Conservation (phyloP, 2,329 filamentous ascomycete species). For the Orbilia blumenaviensis region DNA sequence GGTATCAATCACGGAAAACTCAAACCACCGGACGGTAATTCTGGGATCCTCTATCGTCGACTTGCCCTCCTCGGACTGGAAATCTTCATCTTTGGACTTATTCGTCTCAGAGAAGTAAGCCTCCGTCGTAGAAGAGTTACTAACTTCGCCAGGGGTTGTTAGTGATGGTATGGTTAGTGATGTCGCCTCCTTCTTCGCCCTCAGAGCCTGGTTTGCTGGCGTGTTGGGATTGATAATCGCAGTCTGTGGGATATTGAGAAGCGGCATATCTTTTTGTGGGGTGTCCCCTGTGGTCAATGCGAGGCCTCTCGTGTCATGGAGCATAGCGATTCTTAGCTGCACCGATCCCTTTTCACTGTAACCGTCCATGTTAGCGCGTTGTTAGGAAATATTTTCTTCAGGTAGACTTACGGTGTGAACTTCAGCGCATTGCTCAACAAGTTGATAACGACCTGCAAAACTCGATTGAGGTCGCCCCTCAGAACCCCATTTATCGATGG, state of each 20-base stretch:
- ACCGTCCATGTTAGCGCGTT: constrained; percentile 60
- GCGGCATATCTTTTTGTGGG: constrained; percentile 44
- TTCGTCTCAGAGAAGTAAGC: constrained; percentile 35
- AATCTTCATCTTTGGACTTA: constrained; percentile 7
- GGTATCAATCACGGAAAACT: constrained; percentile 79
- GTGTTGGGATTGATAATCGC: constrained; percentile 51
- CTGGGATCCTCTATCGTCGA: constrained; percentile 69
- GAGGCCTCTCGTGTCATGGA: constrained; percentile 40
- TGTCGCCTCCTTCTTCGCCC: constrained; percentile 38
- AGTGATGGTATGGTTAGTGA: constrained; percentile 50
- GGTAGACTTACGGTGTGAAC: constrained; percentile 69
- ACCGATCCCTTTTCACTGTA: constrained; percentile 65
- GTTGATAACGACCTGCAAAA: constrained; percentile 82
- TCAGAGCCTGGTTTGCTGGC: constrained; percentile 33
- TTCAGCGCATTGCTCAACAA: constrained; percentile 83
- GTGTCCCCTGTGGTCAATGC: constrained; percentile 42
- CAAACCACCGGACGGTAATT: constrained; percentile 70
- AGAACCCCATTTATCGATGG: constrained; percentile 47
- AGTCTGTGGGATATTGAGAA: constrained; percentile 45
- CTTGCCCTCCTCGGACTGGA: constrained; percentile 9
- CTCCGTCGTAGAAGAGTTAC: constrained; percentile 36
- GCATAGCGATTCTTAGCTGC: constrained; percentile 58
- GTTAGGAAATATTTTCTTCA: constrained; percentile 63
- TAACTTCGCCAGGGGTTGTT: constrained; percentile 50
- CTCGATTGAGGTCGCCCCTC: constrained; percentile 74